Conservation (phyloP, 257 asterid genomes). For the Plectranthus barbatus region DNA sequence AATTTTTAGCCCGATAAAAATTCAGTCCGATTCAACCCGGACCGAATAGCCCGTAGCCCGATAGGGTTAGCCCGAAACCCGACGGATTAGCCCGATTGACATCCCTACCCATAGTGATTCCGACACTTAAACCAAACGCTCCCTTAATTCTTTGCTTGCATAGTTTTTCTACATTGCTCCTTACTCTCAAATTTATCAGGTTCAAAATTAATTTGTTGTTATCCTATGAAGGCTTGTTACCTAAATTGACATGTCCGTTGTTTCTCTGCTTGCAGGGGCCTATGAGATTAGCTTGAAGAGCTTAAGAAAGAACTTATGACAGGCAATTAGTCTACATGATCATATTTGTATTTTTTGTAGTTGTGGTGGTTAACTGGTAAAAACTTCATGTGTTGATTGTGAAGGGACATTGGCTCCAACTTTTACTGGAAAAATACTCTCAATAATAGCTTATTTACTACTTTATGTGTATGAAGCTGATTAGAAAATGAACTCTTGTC, state of each 20-base stretch:
- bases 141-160: background rate
- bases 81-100: too few species aligned
- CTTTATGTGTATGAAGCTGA: background rate
- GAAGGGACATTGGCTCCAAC: background rate
- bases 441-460: background rate
- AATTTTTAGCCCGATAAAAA: too few species aligned
- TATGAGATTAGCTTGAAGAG: conserved; percentile 10
- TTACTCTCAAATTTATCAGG: background rate
- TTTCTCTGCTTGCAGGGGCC: conserved; percentile 33
- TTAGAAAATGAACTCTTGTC: too few species aligned
- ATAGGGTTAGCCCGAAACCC: too few species aligned
- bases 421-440: background rate
- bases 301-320: background rate
- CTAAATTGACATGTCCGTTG: background rate
- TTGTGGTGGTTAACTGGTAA: background rate
- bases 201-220: background rate
- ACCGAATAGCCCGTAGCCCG: too few species aligned
- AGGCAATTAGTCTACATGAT: background rate
- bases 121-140: too few species aligned
- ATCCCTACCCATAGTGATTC: too few species aligned
- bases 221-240: background rate
- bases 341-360: background rate
- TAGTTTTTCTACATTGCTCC: background rate
- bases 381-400: background rate
- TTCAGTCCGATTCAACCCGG: too few species aligned